Evolutionary conservation across 2,329 filamentous ascomycete genomes (phyloP).

Genomic region (Pseudogymnoascus sp.): DNA sequence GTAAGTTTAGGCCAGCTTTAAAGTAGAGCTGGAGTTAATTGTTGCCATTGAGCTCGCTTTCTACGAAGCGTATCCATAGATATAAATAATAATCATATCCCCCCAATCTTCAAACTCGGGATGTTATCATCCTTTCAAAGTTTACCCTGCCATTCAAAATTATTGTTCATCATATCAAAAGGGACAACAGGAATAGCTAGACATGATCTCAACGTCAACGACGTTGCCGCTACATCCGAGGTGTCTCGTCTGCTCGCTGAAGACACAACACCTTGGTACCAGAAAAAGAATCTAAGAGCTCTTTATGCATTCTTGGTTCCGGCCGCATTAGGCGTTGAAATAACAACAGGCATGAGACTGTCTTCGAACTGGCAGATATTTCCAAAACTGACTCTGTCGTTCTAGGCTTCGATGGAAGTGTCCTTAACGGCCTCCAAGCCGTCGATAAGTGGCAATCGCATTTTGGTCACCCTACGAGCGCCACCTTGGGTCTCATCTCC

Average conservation of each 20-base stretch:
- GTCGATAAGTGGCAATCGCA: conserved; percentile 21
- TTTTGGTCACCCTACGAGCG: conserved; percentile 37
- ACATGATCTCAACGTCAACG: not conserved
- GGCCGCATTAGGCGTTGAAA: conserved; percentile 20
- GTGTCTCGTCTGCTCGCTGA: not conserved
- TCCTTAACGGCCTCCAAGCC: conserved; percentile 24
- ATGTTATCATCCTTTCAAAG: not conserved
- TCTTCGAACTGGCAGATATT: not conserved
- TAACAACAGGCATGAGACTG: conserved; percentile 13
- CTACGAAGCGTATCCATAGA: not conserved
- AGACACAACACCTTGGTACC: conserved; percentile 22
- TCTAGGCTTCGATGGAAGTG: conserved; percentile 21
- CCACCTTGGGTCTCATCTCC: conserved; percentile 37
- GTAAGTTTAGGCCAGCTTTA: not conserved
- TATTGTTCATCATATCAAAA: not conserved
- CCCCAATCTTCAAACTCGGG: not conserved
- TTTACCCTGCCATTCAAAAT: not conserved
- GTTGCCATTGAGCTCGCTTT: not conserved
- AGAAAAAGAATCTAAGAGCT: conserved; percentile 22
- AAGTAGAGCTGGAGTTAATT: not conserved
- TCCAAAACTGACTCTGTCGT: not conserved
- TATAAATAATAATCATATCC: not conserved
- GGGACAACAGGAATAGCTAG: not conserved
- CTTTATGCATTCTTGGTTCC: conserved; percentile 20
- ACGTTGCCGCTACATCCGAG: not conserved